Evolutionary conservation across 2,329 filamentous ascomycete species (phyloP).

Genomic region (Calonectria pseudoreteaudii): DNA sequence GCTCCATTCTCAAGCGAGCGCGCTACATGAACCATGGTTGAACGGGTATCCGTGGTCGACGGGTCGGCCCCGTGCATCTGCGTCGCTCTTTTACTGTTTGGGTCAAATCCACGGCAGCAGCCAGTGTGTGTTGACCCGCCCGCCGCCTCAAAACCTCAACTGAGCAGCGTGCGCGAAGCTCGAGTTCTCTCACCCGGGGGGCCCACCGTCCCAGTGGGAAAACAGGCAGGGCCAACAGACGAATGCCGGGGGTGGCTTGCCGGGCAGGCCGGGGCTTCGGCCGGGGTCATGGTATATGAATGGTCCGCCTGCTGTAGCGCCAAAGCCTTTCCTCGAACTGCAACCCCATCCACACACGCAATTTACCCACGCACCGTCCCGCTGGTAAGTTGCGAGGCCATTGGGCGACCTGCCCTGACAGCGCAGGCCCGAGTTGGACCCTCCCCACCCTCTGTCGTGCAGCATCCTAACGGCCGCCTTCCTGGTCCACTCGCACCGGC

Average conservation of each 20-base stretch:
- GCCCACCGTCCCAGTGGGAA: neutral
- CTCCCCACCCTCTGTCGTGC: conserved; percentile 14
- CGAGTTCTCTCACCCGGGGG: neutral
- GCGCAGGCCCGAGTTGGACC: conserved; percentile 1
- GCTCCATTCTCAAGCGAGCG: conserved; percentile 7
- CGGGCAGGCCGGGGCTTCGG: conserved; percentile 7
- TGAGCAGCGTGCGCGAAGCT: neutral
- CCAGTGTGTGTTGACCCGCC: neutral
- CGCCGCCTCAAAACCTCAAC: neutral
- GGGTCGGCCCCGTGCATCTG: conserved; percentile 8
- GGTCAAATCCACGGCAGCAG: neutral
- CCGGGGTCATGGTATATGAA: conserved; percentile 9
- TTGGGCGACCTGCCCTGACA: neutral
- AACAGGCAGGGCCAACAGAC: neutral
- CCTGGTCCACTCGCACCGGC: neutral
- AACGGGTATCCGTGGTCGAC: conserved; percentile 10
- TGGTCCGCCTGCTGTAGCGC: conserved; percentile 13
- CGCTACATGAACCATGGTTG: conserved; percentile 11
- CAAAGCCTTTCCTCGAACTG: conserved; percentile 13
- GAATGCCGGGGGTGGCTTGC: neutral
- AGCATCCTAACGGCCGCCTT: neutral
- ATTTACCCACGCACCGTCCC: neutral
- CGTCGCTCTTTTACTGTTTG: neutral
- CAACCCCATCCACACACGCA: conserved; percentile 9
- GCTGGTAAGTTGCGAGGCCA: neutral